Percentiles rank a stretch among this genome's conserved stretches.
Conservation (phyloP, 1,284 basidiomycete genomes). For the Cutaneotrichosporon sp. region DNA sequence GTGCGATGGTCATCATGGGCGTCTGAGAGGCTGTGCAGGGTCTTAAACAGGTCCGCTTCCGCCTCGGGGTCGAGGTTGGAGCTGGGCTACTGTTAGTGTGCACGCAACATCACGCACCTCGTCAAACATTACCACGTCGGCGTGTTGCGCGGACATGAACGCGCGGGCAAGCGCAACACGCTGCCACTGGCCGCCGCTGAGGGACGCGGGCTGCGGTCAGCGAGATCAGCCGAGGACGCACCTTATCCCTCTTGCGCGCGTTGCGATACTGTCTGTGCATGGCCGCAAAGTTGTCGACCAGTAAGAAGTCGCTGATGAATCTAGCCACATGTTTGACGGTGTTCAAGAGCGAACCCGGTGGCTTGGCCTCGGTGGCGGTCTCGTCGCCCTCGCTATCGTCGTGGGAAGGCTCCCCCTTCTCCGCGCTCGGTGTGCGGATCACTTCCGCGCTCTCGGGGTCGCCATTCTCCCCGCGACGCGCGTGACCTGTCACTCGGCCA, state of each 20-base stretch:
- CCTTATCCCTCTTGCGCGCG: not conserved
- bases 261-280: too few species aligned
- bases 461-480: not conserved
- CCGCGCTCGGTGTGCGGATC: not conserved
- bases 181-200: constrained; percentile 67
- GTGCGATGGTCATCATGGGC: constrained; percentile 44
- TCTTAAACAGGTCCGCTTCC: constrained; percentile 69
- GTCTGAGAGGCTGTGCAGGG: constrained; percentile 34
- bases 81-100: not conserved
- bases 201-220: constrained; percentile 32
- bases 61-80: constrained; percentile 64
- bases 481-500: not conserved
- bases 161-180: constrained; percentile 76
- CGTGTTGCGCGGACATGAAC: constrained; percentile 75
- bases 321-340: not conserved
- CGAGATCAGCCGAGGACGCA: not conserved
- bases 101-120: constrained; percentile 60
- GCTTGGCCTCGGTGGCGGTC: not conserved
- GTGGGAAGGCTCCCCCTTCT: not conserved
- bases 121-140: constrained; percentile 76
- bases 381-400: not conserved
- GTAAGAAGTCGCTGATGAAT: not conserved
- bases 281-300: not conserved
- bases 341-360: not conserved
- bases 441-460: not conserved